Conservation (phyloP, 1,139 yeast species). For the Candida smagusa region DNA sequence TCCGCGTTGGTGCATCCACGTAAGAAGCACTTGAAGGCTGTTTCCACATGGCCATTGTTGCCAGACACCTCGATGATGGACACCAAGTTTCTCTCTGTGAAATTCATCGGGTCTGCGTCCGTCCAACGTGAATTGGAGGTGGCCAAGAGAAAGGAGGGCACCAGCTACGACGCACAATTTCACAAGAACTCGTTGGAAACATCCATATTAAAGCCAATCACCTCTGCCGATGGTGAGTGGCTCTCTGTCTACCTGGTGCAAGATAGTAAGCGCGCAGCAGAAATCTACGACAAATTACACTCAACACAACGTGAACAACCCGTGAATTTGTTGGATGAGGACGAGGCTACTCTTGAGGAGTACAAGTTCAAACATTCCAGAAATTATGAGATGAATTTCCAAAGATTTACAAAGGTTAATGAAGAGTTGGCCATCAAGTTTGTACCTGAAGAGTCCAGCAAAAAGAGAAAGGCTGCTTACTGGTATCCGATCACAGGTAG, state of each 20-base stretch:
- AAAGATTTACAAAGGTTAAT: constrained; percentile 41
- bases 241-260: constrained; percentile 60
- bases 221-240: constrained; percentile 78
- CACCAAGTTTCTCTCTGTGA: constrained; percentile 65
- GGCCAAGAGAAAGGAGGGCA: constrained; percentile 36
- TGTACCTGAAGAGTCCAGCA: constrained; percentile 57
- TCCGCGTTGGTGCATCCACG: constrained; percentile 68
- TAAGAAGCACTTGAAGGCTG: constrained; percentile 71
- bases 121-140: constrained; percentile 36
- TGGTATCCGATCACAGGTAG: constrained; percentile 79
- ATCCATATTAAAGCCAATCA: constrained; percentile 72
- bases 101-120: constrained; percentile 80
- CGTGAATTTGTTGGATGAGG: constrained; percentile 37
- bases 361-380: constrained; percentile 63
- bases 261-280: constrained; percentile 22
- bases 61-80: constrained; percentile 93
- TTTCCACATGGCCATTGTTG: constrained; percentile 71
- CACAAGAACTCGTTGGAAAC: constrained; percentile 50
- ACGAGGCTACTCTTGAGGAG: constrained; percentile 32
- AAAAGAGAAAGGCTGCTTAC: constrained; percentile 57
- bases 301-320: constrained; percentile 53
- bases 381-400: constrained; percentile 77
- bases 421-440: constrained; percentile 45
- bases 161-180: constrained; percentile 35
- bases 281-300: constrained; percentile 43